Evolutionary conservation across 192 early-diverging fungal genomes (phyloP), one percentile per base, ranked within the genome.

Genomic region (Thamnidium elegans): DNA sequence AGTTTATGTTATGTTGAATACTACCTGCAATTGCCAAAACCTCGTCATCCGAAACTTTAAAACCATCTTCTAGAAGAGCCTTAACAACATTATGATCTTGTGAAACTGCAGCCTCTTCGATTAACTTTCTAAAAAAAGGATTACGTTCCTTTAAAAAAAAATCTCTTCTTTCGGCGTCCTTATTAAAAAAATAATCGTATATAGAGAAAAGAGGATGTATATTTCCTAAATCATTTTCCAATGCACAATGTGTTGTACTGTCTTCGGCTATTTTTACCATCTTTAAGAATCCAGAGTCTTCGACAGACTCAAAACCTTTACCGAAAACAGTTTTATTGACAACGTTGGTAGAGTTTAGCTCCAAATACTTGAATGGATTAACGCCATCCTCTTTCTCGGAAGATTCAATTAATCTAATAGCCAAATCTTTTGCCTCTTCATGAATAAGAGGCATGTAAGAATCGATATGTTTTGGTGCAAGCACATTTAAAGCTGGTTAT

Each of bases 181-280:
- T 20, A 42, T 23, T 23, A 20, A 36, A 58, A 11, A 58, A 20
- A 19, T 13, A 9, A 10, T 19, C 34, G 11, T 42, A 20, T 11
- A 58, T 8, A 43, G 56, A 44, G 19, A 58, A 14, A 58, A 20
- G 15, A 13, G 56, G 56, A 43, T 43, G 21, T 20, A 58, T 43
- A 8, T 26, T 19, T 20, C 36, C 14, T 13, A 58, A 8, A 13
- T 44, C 39, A 5, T 58, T 39, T 43, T 58, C 56, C n/a, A 58
- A 58, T 11, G 19, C 56, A 20, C 7, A 7, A 21, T 43, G 34
- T 13, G 17, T 43, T 10, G 42, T 43, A 14, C 17, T 4, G 13
- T 58, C 19, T 19, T 58, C 39, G 11, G 21, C 20, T 39, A 43
- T 39, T 7, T n/a, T 7, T 20, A n/a, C 13, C n/a, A 43, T 43